Evolutionary conservation across 2,329 filamentous ascomycete genomes (phyloP).

Genomic region (Pestalotiopsis sp.): DNA sequence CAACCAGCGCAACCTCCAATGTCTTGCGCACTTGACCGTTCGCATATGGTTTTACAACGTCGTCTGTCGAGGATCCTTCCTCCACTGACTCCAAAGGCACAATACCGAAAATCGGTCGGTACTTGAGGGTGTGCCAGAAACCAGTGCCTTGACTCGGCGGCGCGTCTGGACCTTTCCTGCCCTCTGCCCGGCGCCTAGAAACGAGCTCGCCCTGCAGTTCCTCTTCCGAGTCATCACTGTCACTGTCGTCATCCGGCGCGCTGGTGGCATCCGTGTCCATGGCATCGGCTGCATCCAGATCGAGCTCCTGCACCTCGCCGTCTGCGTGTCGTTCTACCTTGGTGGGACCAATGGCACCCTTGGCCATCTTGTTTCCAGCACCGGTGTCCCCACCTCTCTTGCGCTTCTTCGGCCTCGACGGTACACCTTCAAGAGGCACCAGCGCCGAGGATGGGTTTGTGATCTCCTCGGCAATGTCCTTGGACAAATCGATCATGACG

Average conservation of each 20-base stretch:
- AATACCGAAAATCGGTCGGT: conserved; percentile 85
- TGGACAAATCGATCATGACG: conserved; percentile 86
- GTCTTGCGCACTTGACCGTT: conserved; percentile 29
- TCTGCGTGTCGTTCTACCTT: conserved; percentile 26
- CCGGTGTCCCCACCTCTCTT: conserved; percentile 55
- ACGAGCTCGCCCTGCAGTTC: conserved; percentile 33
- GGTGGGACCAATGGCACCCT: conserved; percentile 36
- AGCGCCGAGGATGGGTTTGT: conserved; percentile 32
- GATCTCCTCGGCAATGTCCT: conserved; percentile 59
- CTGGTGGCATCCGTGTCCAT: conserved; percentile 33
- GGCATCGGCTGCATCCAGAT: conserved; percentile 28
- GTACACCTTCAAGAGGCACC: conserved; percentile 29
- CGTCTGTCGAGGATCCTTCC: conserved; percentile 27
- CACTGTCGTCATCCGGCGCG: conserved; percentile 29
- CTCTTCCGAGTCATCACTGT: conserved; percentile 36
- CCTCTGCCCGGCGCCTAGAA: conserved; percentile 29
- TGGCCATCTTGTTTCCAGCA: conserved; percentile 55
- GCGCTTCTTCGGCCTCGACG: conserved; percentile 48
- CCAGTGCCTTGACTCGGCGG: conserved; percentile 24
- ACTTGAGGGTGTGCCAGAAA: conserved; percentile 88
- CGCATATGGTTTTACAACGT: conserved; percentile 8
- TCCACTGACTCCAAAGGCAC: conserved; percentile 44
- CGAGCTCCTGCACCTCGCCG: conserved; percentile 27
- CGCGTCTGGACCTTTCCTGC: conserved; percentile 25
- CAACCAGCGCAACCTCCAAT: conserved; percentile 84